phyloP scores from a whole-genome alignment of 176 grass and related monocot genomes.

The Tillandsia leiboldiana region DNA sequence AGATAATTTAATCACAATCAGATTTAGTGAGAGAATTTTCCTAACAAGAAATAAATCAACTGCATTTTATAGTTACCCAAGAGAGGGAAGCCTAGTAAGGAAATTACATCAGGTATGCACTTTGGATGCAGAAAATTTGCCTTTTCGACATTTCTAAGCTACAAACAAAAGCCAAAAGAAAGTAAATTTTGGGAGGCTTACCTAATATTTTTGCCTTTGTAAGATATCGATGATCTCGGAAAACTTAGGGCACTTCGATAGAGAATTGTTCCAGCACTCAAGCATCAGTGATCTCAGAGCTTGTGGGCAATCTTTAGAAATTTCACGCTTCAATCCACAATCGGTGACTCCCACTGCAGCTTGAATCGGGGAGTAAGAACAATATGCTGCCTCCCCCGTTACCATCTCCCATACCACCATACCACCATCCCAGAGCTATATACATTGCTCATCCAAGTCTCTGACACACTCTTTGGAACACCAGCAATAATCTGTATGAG shows the following conservation, averaged over 20 bases:
- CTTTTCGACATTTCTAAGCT: too few species aligned
- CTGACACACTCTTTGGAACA: constrained; percentile 72
- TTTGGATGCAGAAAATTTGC: too few species aligned
- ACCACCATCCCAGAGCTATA: constrained; percentile 50
- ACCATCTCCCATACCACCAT: constrained; percentile 76
- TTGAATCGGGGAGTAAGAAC: constrained; percentile 87
- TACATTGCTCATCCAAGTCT: constrained; percentile 95
- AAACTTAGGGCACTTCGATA: constrained; percentile 72
- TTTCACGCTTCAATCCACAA: constrained; percentile 77
- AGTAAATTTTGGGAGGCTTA: too few species aligned
- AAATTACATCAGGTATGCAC: too few species aligned
- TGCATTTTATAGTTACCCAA: too few species aligned
- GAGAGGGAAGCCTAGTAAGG: too few species aligned
- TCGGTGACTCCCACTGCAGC: constrained; percentile 81
- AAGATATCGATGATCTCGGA: constrained; percentile 63
- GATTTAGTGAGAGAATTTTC: too few species aligned
- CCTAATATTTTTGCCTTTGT: constrained; percentile 48
- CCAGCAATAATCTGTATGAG: constrained; percentile 72
- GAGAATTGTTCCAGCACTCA: constrained; percentile 80
- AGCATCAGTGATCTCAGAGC: constrained; percentile 73
- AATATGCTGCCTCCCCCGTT: constrained; percentile 83
- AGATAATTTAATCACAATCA: too few species aligned
- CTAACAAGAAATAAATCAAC: too few species aligned
- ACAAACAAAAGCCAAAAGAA: too few species aligned
- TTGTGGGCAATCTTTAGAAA: constrained; percentile 72